Conservation (phyloP, 345 rosid species). For the Eucalyptus coolabah region DNA sequence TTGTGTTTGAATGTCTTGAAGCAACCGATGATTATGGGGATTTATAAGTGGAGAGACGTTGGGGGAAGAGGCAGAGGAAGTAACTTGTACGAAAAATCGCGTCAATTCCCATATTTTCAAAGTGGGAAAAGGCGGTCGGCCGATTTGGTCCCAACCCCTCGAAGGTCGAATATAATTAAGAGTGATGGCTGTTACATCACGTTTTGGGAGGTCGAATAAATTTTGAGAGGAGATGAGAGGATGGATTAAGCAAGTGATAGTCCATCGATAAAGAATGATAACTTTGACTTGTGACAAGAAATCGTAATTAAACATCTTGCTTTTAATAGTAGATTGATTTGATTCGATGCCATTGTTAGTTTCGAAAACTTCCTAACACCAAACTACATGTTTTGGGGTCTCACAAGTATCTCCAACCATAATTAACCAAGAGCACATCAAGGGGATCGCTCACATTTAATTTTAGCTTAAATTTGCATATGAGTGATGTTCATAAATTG, state of each 20-base stretch:
- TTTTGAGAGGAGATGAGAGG: not conserved
- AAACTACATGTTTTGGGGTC: not conserved
- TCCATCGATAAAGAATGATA: not conserved
- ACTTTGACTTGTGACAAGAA: not conserved
- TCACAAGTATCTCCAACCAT: not conserved
- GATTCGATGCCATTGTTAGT: not conserved
- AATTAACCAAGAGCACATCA: not conserved
- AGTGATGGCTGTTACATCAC: not conserved
- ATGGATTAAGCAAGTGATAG: not conserved
- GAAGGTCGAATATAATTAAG: not conserved
- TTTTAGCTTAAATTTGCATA: not conserved
- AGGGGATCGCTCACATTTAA: not conserved
- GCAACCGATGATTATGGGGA: not conserved
- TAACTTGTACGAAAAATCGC: constrained; percentile 8
- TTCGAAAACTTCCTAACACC: not conserved
- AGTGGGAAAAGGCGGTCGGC: not conserved
- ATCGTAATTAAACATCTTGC: not conserved
- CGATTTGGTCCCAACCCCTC: too few relatives aligned
- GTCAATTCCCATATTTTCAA: not conserved
- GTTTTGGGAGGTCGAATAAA: not conserved
- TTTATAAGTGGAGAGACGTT: not conserved
- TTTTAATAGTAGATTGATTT: not conserved
- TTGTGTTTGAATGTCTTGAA: not conserved
- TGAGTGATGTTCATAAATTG: not conserved
- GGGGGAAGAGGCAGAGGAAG: not conserved